Conservation (phyloP, 345 rosid genomes). For the Aquilaria yunnanensis region DNA sequence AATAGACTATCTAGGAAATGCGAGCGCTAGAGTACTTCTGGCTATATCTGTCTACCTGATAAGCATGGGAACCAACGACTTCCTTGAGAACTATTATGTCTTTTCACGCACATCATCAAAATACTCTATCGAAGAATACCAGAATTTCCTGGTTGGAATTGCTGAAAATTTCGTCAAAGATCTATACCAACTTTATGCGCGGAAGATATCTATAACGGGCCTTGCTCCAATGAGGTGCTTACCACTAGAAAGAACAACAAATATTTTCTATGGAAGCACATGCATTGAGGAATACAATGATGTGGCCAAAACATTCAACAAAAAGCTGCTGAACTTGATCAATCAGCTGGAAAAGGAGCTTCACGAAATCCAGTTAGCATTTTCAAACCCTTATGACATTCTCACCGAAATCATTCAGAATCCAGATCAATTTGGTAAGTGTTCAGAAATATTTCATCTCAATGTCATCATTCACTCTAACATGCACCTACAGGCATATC, state of each 20-base stretch:
- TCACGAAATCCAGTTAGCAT: constrained; percentile 34
- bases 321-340: constrained; percentile 29
- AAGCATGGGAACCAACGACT: constrained; percentile 86
- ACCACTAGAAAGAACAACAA: constrained; percentile 73
- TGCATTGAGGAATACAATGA: constrained; percentile 55
- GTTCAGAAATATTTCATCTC: neutral
- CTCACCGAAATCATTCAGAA: constrained; percentile 42
- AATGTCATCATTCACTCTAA: too few species aligned
- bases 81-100: constrained; percentile 65
- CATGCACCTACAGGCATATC: too few species aligned
- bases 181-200: constrained; percentile 59
- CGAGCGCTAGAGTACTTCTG: constrained; percentile 41
- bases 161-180: constrained; percentile 48
- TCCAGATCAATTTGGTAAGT: constrained; percentile 54
- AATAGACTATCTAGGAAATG: constrained; percentile 38
- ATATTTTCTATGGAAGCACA: constrained; percentile 30
- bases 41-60: constrained; percentile 56
- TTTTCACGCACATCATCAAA: constrained; percentile 31
- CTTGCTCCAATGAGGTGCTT: constrained; percentile 86
- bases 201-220: constrained; percentile 50
- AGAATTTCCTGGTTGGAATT: constrained; percentile 42
- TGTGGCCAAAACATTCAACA: constrained; percentile 60
- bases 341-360: constrained; percentile 38
- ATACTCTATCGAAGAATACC: constrained; percentile 44
- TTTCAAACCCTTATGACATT: constrained; percentile 38